Percentiles rank a stretch among this genome's conserved stretches.
Conservation (phyloP, 139 green algal species). For the Spirogloea muscicola region DNA sequence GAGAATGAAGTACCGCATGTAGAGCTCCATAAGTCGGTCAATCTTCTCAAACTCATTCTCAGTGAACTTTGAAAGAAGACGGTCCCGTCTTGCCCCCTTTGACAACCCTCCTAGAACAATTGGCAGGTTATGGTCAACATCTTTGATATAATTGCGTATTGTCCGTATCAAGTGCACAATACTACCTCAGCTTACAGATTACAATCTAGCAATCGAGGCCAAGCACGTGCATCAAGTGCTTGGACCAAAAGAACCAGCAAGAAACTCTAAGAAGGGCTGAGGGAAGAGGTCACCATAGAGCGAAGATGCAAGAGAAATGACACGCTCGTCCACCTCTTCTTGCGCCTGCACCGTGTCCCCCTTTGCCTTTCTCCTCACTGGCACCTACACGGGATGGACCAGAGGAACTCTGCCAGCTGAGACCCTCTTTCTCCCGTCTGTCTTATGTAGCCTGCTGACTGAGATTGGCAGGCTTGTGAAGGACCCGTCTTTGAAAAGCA, state of each 20-base stretch:
- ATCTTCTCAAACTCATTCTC: slow-evolving; percentile 95
- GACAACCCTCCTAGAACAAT: slow-evolving; percentile 29
- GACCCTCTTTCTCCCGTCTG: background rate
- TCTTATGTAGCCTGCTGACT: background rate
- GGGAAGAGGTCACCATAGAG: slow-evolving; percentile 54
- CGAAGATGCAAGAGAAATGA: slow-evolving; percentile 74
- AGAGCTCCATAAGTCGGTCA: slow-evolving; percentile 90
- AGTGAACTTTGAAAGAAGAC: slow-evolving; percentile 91
- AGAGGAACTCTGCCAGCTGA: slow-evolving; percentile 47
- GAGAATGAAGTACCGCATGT: slow-evolving; percentile 28
- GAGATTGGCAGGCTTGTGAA: background rate
- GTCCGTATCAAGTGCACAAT: background rate
- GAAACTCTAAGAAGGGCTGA: background rate
- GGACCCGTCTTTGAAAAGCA: background rate
- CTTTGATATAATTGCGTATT: background rate
- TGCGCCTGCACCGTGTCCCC: slow-evolving; percentile 44
- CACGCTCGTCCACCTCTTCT: slow-evolving; percentile 80
- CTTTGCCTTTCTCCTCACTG: slow-evolving; percentile 47
- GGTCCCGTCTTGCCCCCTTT: slow-evolving; percentile 55
- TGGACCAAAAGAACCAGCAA: background rate
- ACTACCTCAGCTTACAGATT: background rate
- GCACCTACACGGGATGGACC: background rate
- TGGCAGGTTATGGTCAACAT: background rate
- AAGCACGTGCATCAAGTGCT: background rate
- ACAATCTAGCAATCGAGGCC: background rate